Evolutionary conservation across 768 basidiomycete species (phyloP).

Genomic region (Neoboletus magnificus): DNA sequence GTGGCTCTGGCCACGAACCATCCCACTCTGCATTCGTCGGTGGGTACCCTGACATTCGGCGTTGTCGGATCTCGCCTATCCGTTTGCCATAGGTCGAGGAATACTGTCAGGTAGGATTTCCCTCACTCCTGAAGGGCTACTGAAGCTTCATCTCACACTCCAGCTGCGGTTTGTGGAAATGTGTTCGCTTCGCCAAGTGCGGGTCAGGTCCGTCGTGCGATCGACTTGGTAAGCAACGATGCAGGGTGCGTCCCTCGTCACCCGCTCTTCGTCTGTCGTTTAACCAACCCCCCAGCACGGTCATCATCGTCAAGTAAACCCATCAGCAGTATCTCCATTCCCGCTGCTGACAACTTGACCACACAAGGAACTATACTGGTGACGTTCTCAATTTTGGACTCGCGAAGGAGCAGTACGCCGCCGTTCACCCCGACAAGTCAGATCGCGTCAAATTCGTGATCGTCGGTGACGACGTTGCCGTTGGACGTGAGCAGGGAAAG

Average conservation of each 20-base stretch:
- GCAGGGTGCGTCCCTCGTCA: conserved; percentile 50
- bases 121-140: not conserved
- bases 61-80: not conserved
- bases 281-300: conserved; percentile 44
- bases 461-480: conserved; percentile 89
- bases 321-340: not conserved
- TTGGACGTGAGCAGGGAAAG: conserved; percentile 73
- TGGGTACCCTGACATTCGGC: conserved; percentile 27
- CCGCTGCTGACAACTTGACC: conserved; percentile 3
- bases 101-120: conserved; percentile 60
- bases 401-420: conserved; percentile 80
- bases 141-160: not conserved
- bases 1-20: conserved; percentile 90
- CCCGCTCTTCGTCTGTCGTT: not conserved
- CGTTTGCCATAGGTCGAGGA: conserved; percentile 53
- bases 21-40: conserved; percentile 90
- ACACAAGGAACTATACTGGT: conserved; percentile 77
- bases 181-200: conserved; percentile 91
- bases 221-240: conserved; percentile 71
- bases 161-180: conserved; percentile 81
- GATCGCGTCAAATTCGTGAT: conserved; percentile 71
- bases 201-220: conserved; percentile 75
- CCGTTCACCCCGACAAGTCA: conserved; percentile 62
- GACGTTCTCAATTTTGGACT: conserved; percentile 91
- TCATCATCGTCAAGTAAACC: conserved; percentile 78